Conservation (phyloP, 805 yeast genomes). For the Ogataea pignaliae region DNA sequence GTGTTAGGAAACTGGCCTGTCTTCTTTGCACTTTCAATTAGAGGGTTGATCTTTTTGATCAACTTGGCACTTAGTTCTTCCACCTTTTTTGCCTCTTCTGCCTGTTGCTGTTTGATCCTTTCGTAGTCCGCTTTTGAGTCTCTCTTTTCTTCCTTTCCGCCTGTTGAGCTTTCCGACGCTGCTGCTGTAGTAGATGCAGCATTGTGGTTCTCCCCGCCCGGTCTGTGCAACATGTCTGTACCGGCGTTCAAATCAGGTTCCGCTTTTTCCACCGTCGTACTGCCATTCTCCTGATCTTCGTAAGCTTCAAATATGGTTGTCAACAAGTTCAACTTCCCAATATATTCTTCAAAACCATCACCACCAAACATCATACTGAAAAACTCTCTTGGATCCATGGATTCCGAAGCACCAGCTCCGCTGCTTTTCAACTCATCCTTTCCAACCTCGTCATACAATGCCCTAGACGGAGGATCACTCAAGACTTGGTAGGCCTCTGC, state of each 20-base stretch:
- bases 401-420: constrained; percentile 52
- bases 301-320: constrained; percentile 55
- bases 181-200: constrained; percentile 5
- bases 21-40: constrained; percentile 35
- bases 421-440: constrained; percentile 45
- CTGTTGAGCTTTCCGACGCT: constrained; percentile 2
- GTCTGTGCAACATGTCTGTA: constrained; percentile 6
- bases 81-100: constrained; percentile 41
- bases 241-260: not conserved
- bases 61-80: constrained; percentile 58
- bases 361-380: constrained; percentile 81
- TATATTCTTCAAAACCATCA: constrained; percentile 78
- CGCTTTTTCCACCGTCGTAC: constrained; percentile 20
- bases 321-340: constrained; percentile 82
- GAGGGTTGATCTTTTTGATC: constrained; percentile 31
- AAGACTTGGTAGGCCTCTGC: constrained; percentile 76
- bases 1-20: constrained; percentile 38
- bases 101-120: constrained; percentile 26
- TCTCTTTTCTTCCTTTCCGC: constrained; percentile 1
- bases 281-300: constrained; percentile 28
- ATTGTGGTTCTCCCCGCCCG: constrained; percentile 4
- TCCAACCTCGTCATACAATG: constrained; percentile 71
- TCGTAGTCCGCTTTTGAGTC: constrained; percentile 20
- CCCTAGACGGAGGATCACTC: constrained; percentile 58
- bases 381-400: constrained; percentile 71